Percentiles rank a stretch among this genome's conserved stretches.
Conservation (phyloP, 208 protist genomes). For the Strigomonas culicis region DNA sequence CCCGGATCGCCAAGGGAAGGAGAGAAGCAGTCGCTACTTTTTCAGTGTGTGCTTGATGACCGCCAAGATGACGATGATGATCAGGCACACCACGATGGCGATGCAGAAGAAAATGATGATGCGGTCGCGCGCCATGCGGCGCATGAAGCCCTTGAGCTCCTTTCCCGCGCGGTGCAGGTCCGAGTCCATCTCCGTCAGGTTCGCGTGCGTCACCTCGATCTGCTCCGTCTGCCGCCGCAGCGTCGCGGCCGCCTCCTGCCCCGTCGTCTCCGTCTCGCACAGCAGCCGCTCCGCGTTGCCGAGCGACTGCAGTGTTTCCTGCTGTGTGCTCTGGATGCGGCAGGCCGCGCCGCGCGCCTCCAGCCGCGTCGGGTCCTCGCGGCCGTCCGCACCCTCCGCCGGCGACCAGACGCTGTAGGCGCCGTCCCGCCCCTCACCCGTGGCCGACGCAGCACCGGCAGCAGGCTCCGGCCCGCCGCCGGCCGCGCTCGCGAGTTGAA, state of each 20-base stretch:
- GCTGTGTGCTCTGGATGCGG: conserved; percentile 52
- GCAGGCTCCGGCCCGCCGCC: not conserved
- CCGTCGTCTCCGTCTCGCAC: conserved; percentile 66
- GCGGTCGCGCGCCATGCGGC: conserved; percentile 77
- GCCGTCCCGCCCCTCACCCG: not conserved
- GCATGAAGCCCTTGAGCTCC: conserved; percentile 65
- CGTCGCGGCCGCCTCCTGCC: conserved; percentile 49
- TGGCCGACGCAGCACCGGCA: not conserved
- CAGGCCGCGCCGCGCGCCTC: conserved; percentile 32
- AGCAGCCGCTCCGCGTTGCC: conserved; percentile 55
- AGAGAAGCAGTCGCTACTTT: conserved; percentile 4
- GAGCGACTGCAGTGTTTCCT: conserved; percentile 52
- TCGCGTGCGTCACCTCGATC: conserved; percentile 57
- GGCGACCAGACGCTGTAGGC: conserved; percentile 1
- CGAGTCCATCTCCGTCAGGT: conserved; percentile 48
- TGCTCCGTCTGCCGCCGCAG: conserved; percentile 71
- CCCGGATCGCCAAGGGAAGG: not conserved
- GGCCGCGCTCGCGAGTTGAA: not conserved
- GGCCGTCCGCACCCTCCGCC: not conserved
- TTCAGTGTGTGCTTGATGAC: conserved; percentile 33
- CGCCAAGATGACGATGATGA: conserved; percentile 63
- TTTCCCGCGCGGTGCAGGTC: conserved; percentile 31
- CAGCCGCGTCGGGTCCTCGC: conserved; percentile 14
- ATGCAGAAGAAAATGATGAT: conserved; percentile 83
- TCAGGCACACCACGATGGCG: conserved; percentile 75